Percentiles rank a stretch among this genome's conserved stretches.
These are phyloP conservation scores for Neonectria hederae DNA, from an alignment of 2,329 filamentous ascomycete genomes.

Conservation along the genomic window DNA sequence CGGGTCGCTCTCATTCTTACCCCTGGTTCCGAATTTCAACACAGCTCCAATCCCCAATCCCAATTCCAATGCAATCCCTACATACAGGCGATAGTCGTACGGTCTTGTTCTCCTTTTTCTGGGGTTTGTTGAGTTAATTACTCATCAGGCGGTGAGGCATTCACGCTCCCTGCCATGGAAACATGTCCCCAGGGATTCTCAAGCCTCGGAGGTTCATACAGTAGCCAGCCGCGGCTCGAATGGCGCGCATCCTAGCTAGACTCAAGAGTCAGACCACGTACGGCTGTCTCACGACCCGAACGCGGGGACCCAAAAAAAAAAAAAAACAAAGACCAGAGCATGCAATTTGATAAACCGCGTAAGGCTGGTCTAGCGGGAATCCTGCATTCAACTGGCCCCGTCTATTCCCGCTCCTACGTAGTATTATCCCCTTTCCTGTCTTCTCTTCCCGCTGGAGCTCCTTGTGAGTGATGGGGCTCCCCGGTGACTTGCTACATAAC, in stretches of 20 bases:
- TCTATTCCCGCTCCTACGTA: not conserved
- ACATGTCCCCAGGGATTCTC: slow-evolving; percentile 1
- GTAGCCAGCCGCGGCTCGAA: slow-evolving; percentile 1
- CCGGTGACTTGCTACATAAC: not conserved
- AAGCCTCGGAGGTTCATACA: not conserved
- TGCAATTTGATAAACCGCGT: not conserved
- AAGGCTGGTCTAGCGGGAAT: not conserved
- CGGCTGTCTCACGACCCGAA: not conserved
- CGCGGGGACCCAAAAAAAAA: not conserved
- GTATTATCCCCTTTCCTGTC: not conserved
- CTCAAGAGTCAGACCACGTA: slow-evolving; percentile 8
- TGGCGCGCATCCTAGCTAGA: not conserved
- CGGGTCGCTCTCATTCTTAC: slow-evolving; percentile 20
- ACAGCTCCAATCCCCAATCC: not conserved
- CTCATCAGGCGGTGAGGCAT: slow-evolving; percentile 10
- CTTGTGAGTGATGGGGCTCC: no score
- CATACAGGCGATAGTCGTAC: not conserved
- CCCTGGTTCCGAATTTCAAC: slow-evolving; percentile 1
- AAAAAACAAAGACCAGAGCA: not conserved
- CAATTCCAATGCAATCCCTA: not conserved
- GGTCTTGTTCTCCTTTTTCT: not conserved
- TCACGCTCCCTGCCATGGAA: not conserved
- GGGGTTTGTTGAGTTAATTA: slow-evolving; percentile 7
- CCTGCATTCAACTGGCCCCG: not conserved
- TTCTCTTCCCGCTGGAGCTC: not conserved